Conservation (phyloP, 2,329 filamentous ascomycete genomes). For the Monosporascus cannonballus region DNA sequence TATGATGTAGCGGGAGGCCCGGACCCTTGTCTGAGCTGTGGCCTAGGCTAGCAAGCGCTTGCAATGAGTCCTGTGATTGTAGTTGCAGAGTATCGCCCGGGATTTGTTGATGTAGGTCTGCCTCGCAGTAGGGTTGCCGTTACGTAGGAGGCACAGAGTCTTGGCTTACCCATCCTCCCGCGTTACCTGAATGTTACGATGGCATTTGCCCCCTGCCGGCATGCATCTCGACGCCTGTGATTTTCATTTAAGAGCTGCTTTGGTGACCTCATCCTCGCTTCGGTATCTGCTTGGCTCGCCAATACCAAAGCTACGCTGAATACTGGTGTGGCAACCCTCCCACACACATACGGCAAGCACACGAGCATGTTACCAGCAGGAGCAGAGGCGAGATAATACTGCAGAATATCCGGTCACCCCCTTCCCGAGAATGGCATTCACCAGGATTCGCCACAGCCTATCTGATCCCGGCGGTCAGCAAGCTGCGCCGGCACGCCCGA, state of each 20-base stretch:
- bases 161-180: not conserved
- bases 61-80: too few relatives aligned
- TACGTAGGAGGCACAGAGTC: not conserved
- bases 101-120: not conserved
- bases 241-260: constrained; percentile 7
- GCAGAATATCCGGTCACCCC: constrained; percentile 1
- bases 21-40: too few relatives aligned
- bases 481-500: constrained; percentile 29
- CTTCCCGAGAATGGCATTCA: constrained; percentile 17
- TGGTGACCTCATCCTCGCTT: constrained; percentile 21
- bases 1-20: too few relatives aligned
- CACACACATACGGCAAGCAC: constrained; percentile 4
- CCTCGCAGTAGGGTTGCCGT: not conserved
- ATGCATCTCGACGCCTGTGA: not conserved
- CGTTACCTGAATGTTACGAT: not conserved
- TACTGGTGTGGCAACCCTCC: constrained; percentile 7
- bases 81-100: too few relatives aligned
- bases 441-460: constrained; percentile 11
- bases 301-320: not conserved
- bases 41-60: too few relatives aligned
- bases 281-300: not conserved
- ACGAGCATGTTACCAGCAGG: constrained; percentile 5
- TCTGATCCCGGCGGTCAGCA: constrained; percentile 12
- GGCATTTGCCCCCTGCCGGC: not conserved
- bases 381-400: constrained; percentile 6